phyloP scores from a whole-genome alignment of 352 stramenopile species.

The Phytophthora pini region DNA sequence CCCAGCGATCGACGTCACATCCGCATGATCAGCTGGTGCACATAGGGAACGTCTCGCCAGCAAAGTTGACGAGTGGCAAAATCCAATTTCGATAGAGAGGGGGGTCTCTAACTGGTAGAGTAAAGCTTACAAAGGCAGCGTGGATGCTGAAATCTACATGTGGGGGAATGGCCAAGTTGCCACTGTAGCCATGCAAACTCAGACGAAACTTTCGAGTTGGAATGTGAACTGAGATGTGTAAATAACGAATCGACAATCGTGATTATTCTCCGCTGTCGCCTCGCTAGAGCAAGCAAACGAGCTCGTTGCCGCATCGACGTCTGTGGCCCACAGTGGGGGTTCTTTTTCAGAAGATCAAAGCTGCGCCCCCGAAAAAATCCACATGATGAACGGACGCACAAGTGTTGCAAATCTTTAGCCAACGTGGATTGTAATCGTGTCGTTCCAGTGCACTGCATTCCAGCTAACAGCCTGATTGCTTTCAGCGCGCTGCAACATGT shows the following conservation, averaged over 20 bases:
- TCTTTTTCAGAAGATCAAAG: no score
- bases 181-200: not conserved
- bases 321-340: no score
- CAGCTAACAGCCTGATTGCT: no score
- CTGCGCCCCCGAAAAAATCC: no score
- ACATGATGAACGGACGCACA: no score
- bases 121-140: no score
- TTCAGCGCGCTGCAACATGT: no score
- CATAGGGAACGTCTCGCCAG: slow-evolving; percentile 1
- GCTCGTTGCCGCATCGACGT: no score
- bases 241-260: not conserved
- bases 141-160: no score
- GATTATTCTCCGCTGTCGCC: slow-evolving; percentile 1
- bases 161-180: not conserved
- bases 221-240: not conserved
- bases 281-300: not conserved
- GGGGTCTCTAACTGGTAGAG: not conserved
- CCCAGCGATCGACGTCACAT: slow-evolving; percentile 1
- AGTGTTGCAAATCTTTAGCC: no score
- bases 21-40: slow-evolving; percentile 17
- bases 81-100: not conserved
- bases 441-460: no score
- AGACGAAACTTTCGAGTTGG: not conserved
- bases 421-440: no score
- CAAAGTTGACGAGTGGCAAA: not conserved